Conservation (phyloP, 345 rosid genomes). For the Turnera subulata region DNA sequence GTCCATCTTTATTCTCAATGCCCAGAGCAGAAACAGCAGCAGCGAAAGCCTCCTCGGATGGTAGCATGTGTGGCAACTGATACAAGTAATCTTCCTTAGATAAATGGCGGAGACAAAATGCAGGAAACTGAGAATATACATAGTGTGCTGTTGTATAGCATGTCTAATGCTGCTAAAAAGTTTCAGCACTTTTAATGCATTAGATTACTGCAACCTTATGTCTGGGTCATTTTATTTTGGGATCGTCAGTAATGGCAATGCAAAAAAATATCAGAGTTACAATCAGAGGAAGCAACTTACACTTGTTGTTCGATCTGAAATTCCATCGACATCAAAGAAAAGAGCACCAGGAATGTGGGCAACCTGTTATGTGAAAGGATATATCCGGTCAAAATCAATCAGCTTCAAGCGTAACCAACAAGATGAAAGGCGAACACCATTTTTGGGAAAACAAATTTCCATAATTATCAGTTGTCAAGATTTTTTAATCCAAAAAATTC, state of each 20-base stretch:
- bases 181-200: not conserved
- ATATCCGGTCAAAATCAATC: not conserved
- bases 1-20: conserved; percentile 74
- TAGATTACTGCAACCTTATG: not conserved
- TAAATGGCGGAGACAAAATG: not conserved
- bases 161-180: not conserved
- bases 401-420: not conserved
- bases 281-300: conserved; percentile 38
- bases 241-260: not conserved
- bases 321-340: conserved; percentile 96
- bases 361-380: conserved; percentile 44
- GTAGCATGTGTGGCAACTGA: conserved; percentile 98
- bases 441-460: too few relatives aligned
- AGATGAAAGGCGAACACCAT: not conserved
- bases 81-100: conserved; percentile 14
- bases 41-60: conserved; percentile 93
- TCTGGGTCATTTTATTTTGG: conserved; percentile 1
- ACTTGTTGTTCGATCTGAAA: conserved; percentile 64
- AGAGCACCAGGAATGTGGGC: conserved; percentile 98
- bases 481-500: too few relatives aligned
- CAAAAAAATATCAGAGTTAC: not conserved
- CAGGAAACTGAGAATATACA: not conserved
- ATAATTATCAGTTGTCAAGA: too few relatives aligned
- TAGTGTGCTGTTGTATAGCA: not conserved
- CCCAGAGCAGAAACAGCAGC: conserved; percentile 98